Conservation (phyloP, 495 filamentous ascomycete genomes). For the Penicillium diatomitis region DNA sequence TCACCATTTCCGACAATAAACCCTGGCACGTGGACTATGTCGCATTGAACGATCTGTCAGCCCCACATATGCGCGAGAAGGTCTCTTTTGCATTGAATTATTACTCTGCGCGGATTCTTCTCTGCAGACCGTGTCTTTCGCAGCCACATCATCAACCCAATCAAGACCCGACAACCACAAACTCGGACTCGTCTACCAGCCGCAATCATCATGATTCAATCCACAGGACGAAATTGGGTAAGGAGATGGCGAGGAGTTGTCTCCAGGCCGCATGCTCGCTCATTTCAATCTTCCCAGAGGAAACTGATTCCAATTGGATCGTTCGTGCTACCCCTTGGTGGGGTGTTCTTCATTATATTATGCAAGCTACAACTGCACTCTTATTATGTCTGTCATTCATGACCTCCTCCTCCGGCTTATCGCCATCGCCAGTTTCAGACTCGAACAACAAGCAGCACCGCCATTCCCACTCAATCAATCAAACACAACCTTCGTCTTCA, state of each 20-base stretch:
- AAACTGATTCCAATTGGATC: constrained; percentile 28
- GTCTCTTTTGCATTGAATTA: constrained; percentile 44
- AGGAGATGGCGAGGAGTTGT: constrained; percentile 42
- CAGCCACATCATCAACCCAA: constrained; percentile 1
- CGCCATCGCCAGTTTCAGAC: background rate
- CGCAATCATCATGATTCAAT: background rate
- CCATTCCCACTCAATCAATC: no score
- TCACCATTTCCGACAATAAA: constrained; percentile 19
- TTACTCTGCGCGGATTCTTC: constrained; percentile 45
- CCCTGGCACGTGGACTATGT: constrained; percentile 13
- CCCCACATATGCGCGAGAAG: constrained; percentile 16
- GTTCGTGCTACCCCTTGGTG: constrained; percentile 50
- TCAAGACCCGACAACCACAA: background rate
- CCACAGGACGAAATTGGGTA: constrained; percentile 35
- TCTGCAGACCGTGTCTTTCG: constrained; percentile 50
- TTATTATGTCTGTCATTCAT: constrained; percentile 41
- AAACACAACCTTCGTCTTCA: no score
- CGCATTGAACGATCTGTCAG: constrained; percentile 8
- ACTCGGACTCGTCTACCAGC: background rate
- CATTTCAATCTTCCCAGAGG: constrained; percentile 40
- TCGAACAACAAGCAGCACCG: no score
- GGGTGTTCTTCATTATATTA: constrained; percentile 51
- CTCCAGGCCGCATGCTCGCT: constrained; percentile 46
- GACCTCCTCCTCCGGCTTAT: background rate
- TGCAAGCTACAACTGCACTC: constrained; percentile 50